These are phyloP conservation scores for Naganishia randhawae DNA, from an alignment of 768 basidiomycete species.

Conservation along the genomic window DNA sequence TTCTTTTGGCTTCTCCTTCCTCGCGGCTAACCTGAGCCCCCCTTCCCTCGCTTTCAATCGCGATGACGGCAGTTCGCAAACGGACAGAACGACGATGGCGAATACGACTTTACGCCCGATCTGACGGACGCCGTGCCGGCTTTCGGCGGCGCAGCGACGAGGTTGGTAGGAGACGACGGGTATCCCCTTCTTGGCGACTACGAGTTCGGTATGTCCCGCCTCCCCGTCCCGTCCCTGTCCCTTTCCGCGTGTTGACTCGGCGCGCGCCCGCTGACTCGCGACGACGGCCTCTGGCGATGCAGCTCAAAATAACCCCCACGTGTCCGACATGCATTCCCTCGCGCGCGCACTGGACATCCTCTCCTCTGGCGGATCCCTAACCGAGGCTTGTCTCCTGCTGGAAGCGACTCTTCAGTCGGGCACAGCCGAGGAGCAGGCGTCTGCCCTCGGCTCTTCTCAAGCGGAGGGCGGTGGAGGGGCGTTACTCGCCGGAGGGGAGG, in stretches of 20 bases:
- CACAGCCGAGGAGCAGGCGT: constrained; percentile 21
- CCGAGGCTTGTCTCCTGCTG: constrained; percentile 77
- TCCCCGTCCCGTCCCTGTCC: no score
- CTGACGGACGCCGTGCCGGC: constrained; percentile 34
- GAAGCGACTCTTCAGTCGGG: constrained; percentile 70
- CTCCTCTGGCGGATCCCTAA: constrained; percentile 74
- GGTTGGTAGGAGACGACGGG: constrained; percentile 57
- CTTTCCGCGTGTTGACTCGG: no score
- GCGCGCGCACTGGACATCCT: constrained; percentile 54
- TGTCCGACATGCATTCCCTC: constrained; percentile 40
- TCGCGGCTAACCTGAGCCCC: neutral
- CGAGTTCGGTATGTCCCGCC: constrained; percentile 64
- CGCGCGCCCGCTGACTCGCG: no score
- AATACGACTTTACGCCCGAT: constrained; percentile 35
- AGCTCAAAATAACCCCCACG: constrained; percentile 72
- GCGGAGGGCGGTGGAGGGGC: constrained; percentile 65
- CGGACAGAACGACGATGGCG: constrained; percentile 21
- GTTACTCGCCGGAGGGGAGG: constrained; percentile 62
- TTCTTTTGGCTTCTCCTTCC: neutral
- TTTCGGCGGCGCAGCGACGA: constrained; percentile 26
- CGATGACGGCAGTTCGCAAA: constrained; percentile 44
- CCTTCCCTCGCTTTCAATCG: constrained; percentile 31
- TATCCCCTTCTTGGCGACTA: constrained; percentile 71
- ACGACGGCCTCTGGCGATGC: no score
- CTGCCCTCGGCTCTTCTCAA: neutral